Evolutionary conservation across 2,329 filamentous ascomycete species (phyloP).

Genomic region (Hypoxylon sp.): DNA sequence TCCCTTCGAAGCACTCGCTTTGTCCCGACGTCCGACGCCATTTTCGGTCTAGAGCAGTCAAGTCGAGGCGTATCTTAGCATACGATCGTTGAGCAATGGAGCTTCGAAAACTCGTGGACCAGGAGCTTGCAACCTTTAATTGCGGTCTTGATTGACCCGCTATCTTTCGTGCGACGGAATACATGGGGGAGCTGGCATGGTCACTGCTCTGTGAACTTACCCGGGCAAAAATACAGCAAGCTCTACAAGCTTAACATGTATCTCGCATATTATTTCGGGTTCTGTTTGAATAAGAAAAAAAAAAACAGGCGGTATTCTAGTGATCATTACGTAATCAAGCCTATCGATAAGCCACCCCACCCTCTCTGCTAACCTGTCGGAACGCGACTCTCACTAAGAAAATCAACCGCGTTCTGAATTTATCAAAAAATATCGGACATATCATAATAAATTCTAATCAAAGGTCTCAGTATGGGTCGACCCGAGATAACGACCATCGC

Average conservation of each 20-base stretch:
- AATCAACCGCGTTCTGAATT: no score
- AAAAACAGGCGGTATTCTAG: not conserved
- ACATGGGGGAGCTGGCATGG: constrained; percentile 48
- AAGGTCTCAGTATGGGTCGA: no score
- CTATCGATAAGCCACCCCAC: constrained; percentile 4
- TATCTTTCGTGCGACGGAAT: constrained; percentile 46
- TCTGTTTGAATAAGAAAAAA: not conserved
- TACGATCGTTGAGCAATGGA: constrained; percentile 40
- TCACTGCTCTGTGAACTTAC: constrained; percentile 23
- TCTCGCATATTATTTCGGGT: not conserved
- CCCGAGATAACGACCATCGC: no score
- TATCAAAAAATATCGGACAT: no score
- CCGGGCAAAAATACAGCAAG: not conserved
- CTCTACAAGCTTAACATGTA: constrained; percentile 3
- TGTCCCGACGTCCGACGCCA: constrained; percentile 66
- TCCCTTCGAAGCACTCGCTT: constrained; percentile 35
- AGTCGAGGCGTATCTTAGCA: constrained; percentile 57
- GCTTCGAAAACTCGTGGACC: constrained; percentile 21
- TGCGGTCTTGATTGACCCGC: constrained; percentile 42
- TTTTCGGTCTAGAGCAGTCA: constrained; percentile 65
- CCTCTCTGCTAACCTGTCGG: no score
- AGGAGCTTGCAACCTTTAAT: constrained; percentile 41
- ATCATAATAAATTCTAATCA: no score
- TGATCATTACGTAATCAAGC: not conserved
- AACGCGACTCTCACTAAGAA: no score